A percentile compares a stretch with the other conserved stretches of the same genome.
These are phyloP conservation scores for Aspergillus fijiensis DNA, from an alignment of 2,329 filamentous ascomycete genomes.

Conservation along the genomic window DNA sequence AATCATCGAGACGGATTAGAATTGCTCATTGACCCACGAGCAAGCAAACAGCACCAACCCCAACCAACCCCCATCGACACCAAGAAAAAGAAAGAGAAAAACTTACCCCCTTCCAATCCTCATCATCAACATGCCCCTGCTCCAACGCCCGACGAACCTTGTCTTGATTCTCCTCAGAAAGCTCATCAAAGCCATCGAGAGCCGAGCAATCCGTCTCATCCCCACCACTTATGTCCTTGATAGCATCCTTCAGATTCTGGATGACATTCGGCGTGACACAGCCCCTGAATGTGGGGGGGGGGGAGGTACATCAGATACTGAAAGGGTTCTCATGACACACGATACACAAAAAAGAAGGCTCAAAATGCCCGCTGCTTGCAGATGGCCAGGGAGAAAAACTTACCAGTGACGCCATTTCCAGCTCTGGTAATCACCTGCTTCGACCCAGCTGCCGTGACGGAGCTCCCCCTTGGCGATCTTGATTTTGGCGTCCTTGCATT, in stretches of 20 bases:
- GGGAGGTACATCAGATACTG: not conserved
- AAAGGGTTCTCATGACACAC: not conserved
- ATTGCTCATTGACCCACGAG: not conserved
- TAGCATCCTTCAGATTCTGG: slow-evolving; percentile 58
- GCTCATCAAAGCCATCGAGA: slow-evolving; percentile 79
- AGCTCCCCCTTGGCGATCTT: slow-evolving; percentile 81
- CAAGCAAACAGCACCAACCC: not conserved
- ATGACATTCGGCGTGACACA: slow-evolving; percentile 80
- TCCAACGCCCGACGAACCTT: slow-evolving; percentile 72
- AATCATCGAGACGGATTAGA: slow-evolving; percentile 12
- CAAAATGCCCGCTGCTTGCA: too few species aligned
- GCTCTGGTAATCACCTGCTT: slow-evolving; percentile 58
- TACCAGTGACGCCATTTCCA: slow-evolving; percentile 90
- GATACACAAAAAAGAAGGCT: not conserved
- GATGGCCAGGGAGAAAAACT: slow-evolving; percentile 22
- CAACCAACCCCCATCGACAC: not conserved
- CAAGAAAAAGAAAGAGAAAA: slow-evolving; percentile 1
- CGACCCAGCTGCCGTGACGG: slow-evolving; percentile 73
- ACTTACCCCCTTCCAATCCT: slow-evolving; percentile 85
- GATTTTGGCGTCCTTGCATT: slow-evolving; percentile 67
- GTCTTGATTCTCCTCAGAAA: slow-evolving; percentile 65
- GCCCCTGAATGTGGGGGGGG: slow-evolving; percentile 59
- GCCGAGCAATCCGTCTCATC: slow-evolving; percentile 60
- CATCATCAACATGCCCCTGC: slow-evolving; percentile 76
- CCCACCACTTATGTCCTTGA: slow-evolving; percentile 38